phyloP scores from a whole-genome alignment of 2,329 filamentous ascomycete species.

The Scolecobasidium constrictum region DNA sequence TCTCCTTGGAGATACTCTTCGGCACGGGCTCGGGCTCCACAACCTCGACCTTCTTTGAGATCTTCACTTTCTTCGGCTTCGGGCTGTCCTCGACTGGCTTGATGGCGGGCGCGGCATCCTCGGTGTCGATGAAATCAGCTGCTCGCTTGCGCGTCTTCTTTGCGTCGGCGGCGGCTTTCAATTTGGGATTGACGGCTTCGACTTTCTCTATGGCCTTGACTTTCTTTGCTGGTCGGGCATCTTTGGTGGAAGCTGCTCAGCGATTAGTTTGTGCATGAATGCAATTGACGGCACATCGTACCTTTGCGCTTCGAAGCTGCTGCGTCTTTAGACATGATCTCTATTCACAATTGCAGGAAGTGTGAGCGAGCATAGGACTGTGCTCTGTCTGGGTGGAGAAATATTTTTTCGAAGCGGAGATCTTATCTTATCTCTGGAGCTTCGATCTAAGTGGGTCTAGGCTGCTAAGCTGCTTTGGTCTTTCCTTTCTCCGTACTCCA shows the following conservation, averaged over 20 bases:
- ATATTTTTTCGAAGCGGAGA: too few relatives aligned
- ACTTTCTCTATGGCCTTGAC: conserved; percentile 13
- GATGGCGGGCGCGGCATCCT: conserved; percentile 14
- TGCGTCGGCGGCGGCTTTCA: conserved; percentile 14
- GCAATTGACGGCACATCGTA: conserved; percentile 17
- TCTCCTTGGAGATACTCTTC: conserved; percentile 9
- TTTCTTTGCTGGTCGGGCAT: conserved; percentile 14
- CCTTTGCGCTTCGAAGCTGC: conserved; percentile 32
- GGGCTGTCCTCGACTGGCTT: conserved; percentile 11
- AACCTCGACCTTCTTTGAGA: conserved; percentile 10
- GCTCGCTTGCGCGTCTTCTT: conserved; percentile 21
- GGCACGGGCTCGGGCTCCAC: conserved; percentile 1
- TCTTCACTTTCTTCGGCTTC: conserved; percentile 15
- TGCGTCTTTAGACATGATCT: neutral
- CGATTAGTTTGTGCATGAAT: conserved; percentile 8
- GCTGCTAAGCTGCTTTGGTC: too few relatives aligned
- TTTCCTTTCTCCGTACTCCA: too few relatives aligned
- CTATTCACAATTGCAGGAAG: too few relatives aligned
- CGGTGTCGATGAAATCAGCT: conserved; percentile 23
- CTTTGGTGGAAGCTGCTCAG: conserved; percentile 2
- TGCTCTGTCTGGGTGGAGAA: too few relatives aligned
- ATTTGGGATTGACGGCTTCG: conserved; percentile 12
- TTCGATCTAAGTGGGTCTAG: too few relatives aligned
- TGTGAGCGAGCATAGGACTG: too few relatives aligned
- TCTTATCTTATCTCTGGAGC: too few relatives aligned